These are phyloP conservation scores for Amphibolis antarctica DNA, from an alignment of 106 monocot genomes.

Conservation along the genomic window DNA sequence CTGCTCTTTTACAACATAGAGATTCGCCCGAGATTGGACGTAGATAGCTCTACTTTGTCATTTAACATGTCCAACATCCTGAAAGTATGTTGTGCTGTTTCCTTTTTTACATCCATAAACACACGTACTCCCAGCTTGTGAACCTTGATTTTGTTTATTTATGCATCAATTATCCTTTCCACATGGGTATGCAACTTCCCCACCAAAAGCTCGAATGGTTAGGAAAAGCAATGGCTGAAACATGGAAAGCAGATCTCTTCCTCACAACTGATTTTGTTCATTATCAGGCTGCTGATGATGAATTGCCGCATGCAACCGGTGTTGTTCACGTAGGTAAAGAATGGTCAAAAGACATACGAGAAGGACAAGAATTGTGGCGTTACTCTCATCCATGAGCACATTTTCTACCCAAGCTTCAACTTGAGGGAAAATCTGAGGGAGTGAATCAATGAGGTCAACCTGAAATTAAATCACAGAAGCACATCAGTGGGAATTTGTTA, in stretches of 20 bases:
- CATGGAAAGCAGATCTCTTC: background rate
- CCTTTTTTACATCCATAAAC: too few species aligned
- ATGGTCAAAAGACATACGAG: conserved; percentile 79
- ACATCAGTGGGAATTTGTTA: background rate
- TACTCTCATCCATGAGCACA: conserved; percentile 80
- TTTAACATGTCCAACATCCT: too few species aligned
- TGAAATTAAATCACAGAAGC: conserved; percentile 11
- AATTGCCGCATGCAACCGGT: conserved; percentile 42
- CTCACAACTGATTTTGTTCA: conserved; percentile 5
- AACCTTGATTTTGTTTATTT: too few species aligned
- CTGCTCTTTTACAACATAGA: too few species aligned
- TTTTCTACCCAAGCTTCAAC: conserved; percentile 83
- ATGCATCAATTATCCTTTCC: too few species aligned
- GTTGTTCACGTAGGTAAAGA: conserved; percentile 79
- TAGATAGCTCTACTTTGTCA: too few species aligned
- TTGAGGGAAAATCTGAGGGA: conserved; percentile 55
- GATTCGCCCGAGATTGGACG: too few species aligned
- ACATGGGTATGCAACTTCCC: too few species aligned
- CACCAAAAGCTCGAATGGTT: too few species aligned
- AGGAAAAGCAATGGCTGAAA: too few species aligned
- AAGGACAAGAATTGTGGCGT: conserved; percentile 67
- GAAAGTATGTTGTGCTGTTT: too few species aligned
- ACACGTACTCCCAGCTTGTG: too few species aligned
- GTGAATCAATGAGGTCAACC: conserved; percentile 70
- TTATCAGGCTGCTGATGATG: conserved; percentile 30